These are phyloP conservation scores for Agaricus subrufescens DNA, from an alignment of 768 basidiomycete species.

Conservation along the genomic window DNA sequence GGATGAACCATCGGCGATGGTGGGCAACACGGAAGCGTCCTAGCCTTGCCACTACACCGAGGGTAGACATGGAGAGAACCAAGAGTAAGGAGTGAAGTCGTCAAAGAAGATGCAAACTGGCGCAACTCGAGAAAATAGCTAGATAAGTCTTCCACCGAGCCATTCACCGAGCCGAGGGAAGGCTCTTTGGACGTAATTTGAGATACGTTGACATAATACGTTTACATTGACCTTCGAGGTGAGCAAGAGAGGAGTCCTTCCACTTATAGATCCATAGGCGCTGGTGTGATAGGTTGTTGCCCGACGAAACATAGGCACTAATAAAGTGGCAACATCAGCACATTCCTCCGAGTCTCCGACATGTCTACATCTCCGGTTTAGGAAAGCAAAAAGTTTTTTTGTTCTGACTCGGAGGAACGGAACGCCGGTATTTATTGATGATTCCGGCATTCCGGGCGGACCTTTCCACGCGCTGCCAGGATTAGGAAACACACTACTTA, in stretches of 20 bases:
- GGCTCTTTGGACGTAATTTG: conserved; percentile 24
- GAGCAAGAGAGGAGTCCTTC: neutral
- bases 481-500: too few species aligned
- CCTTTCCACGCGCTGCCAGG: too few species aligned
- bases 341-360: neutral
- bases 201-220: conserved; percentile 15
- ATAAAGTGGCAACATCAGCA: conserved; percentile 3
- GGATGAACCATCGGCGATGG: conserved; percentile 14
- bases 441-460: neutral
- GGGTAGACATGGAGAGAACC: conserved; percentile 25
- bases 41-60: conserved; percentile 24
- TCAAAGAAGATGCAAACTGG: conserved; percentile 17
- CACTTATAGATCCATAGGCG: neutral
- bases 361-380: neutral
- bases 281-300: neutral
- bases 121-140: conserved; percentile 18
- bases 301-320: neutral
- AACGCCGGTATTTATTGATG: conserved; percentile 16
- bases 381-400: conserved; percentile 40
- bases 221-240: neutral
- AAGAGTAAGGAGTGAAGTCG: conserved; percentile 10
- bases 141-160: conserved; percentile 39
- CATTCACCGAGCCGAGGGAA: conserved; percentile 51
- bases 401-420: conserved; percentile 35
- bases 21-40: conserved; percentile 20